Conservation (phyloP, 441 rosid genomes). For the Pelargonium fulgidum region DNA sequence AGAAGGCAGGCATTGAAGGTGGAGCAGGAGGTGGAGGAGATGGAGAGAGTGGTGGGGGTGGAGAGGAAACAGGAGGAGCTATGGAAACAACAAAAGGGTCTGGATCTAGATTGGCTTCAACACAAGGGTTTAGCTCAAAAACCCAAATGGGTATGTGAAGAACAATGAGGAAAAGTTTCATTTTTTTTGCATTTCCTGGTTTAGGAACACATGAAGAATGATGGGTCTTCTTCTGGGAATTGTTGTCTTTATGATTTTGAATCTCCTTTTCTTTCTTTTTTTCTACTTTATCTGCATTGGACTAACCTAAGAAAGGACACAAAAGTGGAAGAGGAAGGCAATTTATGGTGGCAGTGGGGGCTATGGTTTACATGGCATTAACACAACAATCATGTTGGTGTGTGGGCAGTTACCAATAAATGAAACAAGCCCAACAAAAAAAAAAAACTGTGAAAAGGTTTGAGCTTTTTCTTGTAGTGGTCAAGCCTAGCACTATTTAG, state of each 20-base stretch:
- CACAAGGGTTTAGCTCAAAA: conserved; percentile 9
- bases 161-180: conserved; percentile 39
- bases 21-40: conserved; percentile 28
- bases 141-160: conserved; percentile 33
- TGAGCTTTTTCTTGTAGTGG: background rate
- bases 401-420: conserved; percentile 21
- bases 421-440: background rate
- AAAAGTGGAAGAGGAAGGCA: conserved; percentile 16
- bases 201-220: conserved; percentile 30
- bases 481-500: background rate
- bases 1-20: conserved; percentile 36
- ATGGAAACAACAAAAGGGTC: conserved; percentile 27
- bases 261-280: conserved; percentile 3
- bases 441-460: background rate
- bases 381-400: conserved; percentile 24
- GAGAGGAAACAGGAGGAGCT: conserved; percentile 26
- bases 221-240: conserved; percentile 1
- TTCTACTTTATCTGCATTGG: background rate
- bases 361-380: background rate
- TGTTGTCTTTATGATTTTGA: background rate
- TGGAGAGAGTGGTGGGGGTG: conserved; percentile 30
- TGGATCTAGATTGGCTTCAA: conserved; percentile 17
- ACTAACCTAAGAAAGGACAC: background rate
- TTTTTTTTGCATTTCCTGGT: conserved; percentile 11
- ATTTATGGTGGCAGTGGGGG: conserved; percentile 18